Evolutionary conservation across 768 basidiomycete genomes (phyloP), one percentile per base, ranked within the genome.

Genomic region (Paxillus involutus): DNA sequence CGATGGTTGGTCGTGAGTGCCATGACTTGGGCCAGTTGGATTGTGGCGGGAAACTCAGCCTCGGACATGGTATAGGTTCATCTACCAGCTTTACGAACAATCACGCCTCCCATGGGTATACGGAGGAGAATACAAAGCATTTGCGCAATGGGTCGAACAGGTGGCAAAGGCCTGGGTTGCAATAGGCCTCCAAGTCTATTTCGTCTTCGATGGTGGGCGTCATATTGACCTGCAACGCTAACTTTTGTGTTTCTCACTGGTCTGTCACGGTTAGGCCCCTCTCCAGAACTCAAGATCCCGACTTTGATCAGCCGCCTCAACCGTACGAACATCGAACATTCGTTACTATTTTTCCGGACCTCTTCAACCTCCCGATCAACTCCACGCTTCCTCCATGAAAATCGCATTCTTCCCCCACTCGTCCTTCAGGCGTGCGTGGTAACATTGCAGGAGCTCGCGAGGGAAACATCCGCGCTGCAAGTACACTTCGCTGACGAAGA

Each of bases 1-100:
- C 47, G 91, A 94, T 72, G 91, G 82, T 43, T 91, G 86, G 89
- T 91, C 91, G 91, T 93, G 68, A 84, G 91, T 85, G 43, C 2
- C 46, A 42, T 40, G 46, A 39, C 52, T 35, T 53, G 8, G 55
- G 29, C 21, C 24, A 42, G 43, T 13, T 44, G 43, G 49, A 52
- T 53, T 39, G 35, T 44, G 47, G 45, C 43, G 47, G 55, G 4
- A 26, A 51, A 40, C 57, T 52, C 44, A 50, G 6, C 51, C 39
- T 63, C 42, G 12, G 14, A 55, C 51, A 30, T 43, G 45, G 48
- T 37, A 40, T 58, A 93, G 91, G 36, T 90, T 94, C 70, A 88
- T 93, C 56, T 92, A 85, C 65, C 78, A 81, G 58, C 53, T 92
- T 19, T 77, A 88, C 55, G 70, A 78, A 29, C 75, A 76, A 50